A percentile compares a stretch with the other conserved stretches of the same genome.
Evolutionary conservation across 306 rosid species (phyloP).

Genomic region (Sicyos edulis): DNA sequence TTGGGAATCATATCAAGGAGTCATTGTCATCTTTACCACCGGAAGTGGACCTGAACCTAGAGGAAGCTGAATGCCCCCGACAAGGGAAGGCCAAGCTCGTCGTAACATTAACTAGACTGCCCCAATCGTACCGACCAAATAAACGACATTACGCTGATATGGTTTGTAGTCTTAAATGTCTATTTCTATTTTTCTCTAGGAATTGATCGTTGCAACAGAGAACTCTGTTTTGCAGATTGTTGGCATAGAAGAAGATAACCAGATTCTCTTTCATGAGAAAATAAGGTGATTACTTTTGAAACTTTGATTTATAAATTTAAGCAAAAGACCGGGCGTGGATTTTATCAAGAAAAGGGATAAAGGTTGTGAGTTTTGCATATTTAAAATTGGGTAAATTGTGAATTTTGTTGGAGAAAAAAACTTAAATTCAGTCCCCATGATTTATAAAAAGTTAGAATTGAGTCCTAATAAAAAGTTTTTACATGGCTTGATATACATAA

Average conservation of each 20-base stretch:
- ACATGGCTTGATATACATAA: too few relatives aligned
- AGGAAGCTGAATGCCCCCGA: conserved; percentile 44
- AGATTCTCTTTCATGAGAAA: conserved; percentile 79
- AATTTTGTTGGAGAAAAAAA: too few relatives aligned
- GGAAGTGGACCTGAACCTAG: conserved; percentile 58
- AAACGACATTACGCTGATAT: conserved; percentile 87
- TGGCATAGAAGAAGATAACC: conserved; percentile 73
- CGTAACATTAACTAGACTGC: conserved; percentile 68
- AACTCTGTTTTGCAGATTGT: conserved; percentile 48
- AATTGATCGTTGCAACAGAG: neutral
- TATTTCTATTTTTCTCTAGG: neutral
- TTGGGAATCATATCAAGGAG: conserved; percentile 91
- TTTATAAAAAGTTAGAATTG: too few relatives aligned
- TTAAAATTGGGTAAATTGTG: too few relatives aligned
- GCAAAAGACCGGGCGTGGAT: neutral
- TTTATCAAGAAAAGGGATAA: neutral
- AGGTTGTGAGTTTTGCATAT: neutral
- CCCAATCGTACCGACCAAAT: conserved; percentile 44
- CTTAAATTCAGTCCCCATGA: too few relatives aligned
- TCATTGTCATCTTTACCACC: conserved; percentile 85
- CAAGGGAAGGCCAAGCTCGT: conserved; percentile 62
- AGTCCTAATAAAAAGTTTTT: too few relatives aligned
- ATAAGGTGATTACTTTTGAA: conserved; percentile 54
- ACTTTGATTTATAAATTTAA: conserved; percentile 16
- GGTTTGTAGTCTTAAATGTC: conserved; percentile 40